Evolutionary conservation across 176 grass and related monocot genomes (phyloP).

Genomic region (Carex kokanica): DNA sequence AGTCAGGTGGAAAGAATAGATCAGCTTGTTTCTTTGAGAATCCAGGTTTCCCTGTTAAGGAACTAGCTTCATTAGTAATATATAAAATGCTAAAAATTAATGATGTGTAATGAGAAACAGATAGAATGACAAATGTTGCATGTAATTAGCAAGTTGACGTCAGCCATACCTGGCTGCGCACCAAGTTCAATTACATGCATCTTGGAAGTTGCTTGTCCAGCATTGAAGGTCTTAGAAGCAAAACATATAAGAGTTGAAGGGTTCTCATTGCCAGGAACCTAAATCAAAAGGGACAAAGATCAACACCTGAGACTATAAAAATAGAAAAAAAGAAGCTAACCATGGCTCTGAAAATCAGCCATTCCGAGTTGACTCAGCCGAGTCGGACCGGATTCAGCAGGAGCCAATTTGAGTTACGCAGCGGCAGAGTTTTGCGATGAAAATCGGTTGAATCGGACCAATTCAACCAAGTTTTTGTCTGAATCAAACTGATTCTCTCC

Average conservation of each 20-base stretch:
- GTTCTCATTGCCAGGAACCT: conserved; percentile 94
- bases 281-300: conserved; percentile 4
- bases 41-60: conserved; percentile 61
- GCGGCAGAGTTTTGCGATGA: no score
- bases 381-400: no score
- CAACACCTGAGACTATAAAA: conserved; percentile 1
- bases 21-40: conserved; percentile 99
- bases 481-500: no score
- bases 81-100: neutral
- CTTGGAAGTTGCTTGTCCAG: conserved; percentile 88
- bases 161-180: conserved; percentile 68
- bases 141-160: neutral
- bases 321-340: neutral
- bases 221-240: conserved; percentile 79
- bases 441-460: no score
- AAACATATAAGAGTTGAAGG: conserved; percentile 89
- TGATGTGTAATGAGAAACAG: neutral
- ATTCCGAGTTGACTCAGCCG: no score
- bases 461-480: no score
- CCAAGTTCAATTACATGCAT: conserved; percentile 96
- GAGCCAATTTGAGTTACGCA: no score
- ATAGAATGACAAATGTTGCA: conserved; percentile 4
- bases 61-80: neutral
- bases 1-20: conserved; percentile 94
- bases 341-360: no score